phyloP scores from a whole-genome alignment of 495 filamentous ascomycete species.

The Neurospora discreta region DNA sequence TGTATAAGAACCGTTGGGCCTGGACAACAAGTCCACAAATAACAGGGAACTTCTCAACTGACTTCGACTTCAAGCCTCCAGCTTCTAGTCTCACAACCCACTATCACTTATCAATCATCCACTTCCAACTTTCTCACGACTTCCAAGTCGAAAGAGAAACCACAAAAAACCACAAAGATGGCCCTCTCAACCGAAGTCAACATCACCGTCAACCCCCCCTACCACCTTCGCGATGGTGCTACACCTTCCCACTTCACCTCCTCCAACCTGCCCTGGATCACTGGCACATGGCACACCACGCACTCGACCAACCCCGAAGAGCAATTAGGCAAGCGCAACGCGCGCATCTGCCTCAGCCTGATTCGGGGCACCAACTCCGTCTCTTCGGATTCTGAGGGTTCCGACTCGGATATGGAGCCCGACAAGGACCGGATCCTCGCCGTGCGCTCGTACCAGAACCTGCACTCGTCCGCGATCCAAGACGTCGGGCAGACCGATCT shows the following conservation, averaged over 20 bases:
- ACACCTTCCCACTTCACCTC: neutral
- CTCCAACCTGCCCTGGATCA: neutral
- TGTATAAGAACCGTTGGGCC: neutral
- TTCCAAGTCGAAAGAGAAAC: neutral
- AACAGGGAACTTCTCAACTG: neutral
- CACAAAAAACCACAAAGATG: neutral
- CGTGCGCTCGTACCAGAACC: neutral
- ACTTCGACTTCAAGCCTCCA: neutral
- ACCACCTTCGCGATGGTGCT: neutral
- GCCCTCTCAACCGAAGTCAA: neutral
- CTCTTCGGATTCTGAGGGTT: neutral
- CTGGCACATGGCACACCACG: neutral
- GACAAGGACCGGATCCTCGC: neutral
- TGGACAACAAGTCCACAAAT: neutral
- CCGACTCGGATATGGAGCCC: neutral
- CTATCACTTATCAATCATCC: neutral
- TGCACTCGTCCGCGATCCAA: neutral
- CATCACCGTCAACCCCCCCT: neutral
- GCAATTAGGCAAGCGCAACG: neutral
- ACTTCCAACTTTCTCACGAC: neutral
- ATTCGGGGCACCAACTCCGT: neutral
- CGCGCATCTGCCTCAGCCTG: neutral
- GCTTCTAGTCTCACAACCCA: neutral
- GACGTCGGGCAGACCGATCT: neutral
- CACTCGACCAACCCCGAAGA: neutral